A percentile compares a stretch with the other conserved stretches of the same genome.
phyloP scores from a whole-genome alignment of 306 rosid species.

The Rosa rugosa region DNA sequence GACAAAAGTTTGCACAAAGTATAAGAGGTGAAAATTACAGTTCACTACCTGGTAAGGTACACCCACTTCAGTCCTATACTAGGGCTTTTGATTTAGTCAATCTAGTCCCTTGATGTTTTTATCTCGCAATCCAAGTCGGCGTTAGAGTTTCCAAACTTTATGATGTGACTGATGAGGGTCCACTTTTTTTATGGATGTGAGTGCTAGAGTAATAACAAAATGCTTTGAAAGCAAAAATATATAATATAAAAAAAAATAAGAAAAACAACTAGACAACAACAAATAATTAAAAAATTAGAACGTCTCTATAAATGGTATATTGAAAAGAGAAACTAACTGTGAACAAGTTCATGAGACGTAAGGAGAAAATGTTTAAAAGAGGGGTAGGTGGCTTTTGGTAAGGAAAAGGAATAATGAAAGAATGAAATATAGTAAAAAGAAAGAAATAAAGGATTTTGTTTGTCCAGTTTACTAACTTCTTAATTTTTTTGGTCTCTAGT shows the following conservation, averaged over 20 bases:
- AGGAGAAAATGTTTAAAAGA: background rate
- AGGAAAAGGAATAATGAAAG: background rate
- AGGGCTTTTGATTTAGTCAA: background rate
- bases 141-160: background rate
- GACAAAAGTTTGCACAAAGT: background rate
- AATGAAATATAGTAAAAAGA: background rate
- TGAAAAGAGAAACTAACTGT: background rate
- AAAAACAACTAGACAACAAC: background rate
- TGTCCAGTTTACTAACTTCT: background rate
- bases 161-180: background rate
- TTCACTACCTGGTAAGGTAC: background rate
- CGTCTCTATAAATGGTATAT: background rate
- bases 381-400: background rate
- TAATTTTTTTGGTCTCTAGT: background rate
- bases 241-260: background rate
- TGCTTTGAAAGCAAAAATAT: background rate
- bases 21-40: background rate
- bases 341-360: background rate
- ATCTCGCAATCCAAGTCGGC: background rate
- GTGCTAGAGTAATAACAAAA: background rate
- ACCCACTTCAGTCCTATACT: background rate
- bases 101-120: background rate
- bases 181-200: background rate
- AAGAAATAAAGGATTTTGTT: background rate
- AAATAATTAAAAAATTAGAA: background rate